Base-by-base conservation (phyloP, 192 early-diverging fungal species). In the Coemansia sp. region DNA sequence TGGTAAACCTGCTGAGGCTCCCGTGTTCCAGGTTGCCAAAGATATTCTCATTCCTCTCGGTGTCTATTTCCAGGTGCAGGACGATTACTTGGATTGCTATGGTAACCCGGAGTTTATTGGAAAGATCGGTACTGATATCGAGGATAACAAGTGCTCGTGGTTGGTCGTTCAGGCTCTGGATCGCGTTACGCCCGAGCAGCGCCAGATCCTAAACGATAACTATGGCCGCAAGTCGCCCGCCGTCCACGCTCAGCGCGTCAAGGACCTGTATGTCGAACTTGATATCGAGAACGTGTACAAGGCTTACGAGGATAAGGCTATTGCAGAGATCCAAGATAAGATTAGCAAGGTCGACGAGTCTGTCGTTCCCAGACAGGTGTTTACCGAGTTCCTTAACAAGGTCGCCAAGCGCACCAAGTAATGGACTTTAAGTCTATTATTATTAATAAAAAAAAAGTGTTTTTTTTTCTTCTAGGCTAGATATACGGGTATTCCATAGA, bases 91-190 rank as follows among this genome's bases (percentile, higher is more conserved):
- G 78, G 97, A 99, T 86, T 98, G 96, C 87, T 99, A 90, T 71
- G 97, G 93, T 69, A 88, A 86, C 39, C 94, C 95, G 6, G 89
- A 87, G 60, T 85, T 93, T 43, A 98, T 98, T 83, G 97, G 97
- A 74, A 99, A 99, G 88, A 95, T 99, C 82, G 97, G 97, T 50
- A 99, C 97, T 33, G 97, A 99, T 77, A 99, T 99, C 61, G 92
- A 98, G 86, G 97, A 98, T 84, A 99, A 99, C 90, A 99, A 99
- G 89, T 99, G 97, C 86, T 94, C 92, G 20, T 99, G 97, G 97
- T 83, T 98, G 68, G 92, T 99, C 72, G 95, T 96, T 71, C 91
- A 96, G 84, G 97, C 97, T 1, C 87, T 99, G 24, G 85, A 81
- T 70, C 87, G 83, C 55, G 90, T 88, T 55, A 87, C 80, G n/a